phyloP scores from a whole-genome alignment of 768 basidiomycete species.

The Phaeolepiota aurea region DNA sequence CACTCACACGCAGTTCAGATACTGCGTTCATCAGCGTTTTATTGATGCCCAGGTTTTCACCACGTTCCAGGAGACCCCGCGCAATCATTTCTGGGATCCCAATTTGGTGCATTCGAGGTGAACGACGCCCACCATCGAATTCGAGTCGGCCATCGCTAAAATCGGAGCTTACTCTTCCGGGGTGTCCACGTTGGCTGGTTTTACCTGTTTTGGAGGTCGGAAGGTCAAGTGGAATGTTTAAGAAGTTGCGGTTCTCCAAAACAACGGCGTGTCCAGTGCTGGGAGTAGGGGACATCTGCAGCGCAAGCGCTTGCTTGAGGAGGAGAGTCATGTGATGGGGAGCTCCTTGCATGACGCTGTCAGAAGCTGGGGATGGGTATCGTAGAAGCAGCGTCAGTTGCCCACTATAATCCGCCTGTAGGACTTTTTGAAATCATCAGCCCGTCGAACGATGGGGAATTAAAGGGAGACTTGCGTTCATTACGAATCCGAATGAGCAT shows the following conservation, averaged over 20 bases:
- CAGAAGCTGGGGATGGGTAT: slow-evolving; percentile 57
- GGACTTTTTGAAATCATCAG: slow-evolving; percentile 4
- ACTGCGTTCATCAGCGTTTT: slow-evolving; percentile 77
- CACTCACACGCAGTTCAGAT: slow-evolving; percentile 61
- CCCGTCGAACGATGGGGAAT: background rate
- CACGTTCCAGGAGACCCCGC: slow-evolving; percentile 62
- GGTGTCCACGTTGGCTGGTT: slow-evolving; percentile 9
- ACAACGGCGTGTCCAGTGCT: slow-evolving; percentile 71
- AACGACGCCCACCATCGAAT: slow-evolving; percentile 27
- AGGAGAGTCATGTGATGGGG: slow-evolving; percentile 61
- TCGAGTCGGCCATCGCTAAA: slow-evolving; percentile 15
- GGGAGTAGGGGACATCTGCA: slow-evolving; percentile 69
- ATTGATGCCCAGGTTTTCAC: slow-evolving; percentile 79
- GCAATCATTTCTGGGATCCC: slow-evolving; percentile 67
- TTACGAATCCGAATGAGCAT: slow-evolving; percentile 95
- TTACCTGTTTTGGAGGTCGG: slow-evolving; percentile 29
- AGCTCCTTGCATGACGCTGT: slow-evolving; percentile 20
- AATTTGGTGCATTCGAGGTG: slow-evolving; percentile 23
- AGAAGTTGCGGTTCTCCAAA: slow-evolving; percentile 72
- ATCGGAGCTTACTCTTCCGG: slow-evolving; percentile 9
- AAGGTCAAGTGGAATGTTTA: slow-evolving; percentile 66
- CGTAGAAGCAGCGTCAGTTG: slow-evolving; percentile 81
- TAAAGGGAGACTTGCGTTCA: slow-evolving; percentile 47
- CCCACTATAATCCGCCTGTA: slow-evolving; percentile 78
- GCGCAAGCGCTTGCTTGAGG: slow-evolving; percentile 72